These are phyloP conservation scores for Penicillium pancosmium DNA, from an alignment of 495 filamentous ascomycete species.

Conservation along the genomic window DNA sequence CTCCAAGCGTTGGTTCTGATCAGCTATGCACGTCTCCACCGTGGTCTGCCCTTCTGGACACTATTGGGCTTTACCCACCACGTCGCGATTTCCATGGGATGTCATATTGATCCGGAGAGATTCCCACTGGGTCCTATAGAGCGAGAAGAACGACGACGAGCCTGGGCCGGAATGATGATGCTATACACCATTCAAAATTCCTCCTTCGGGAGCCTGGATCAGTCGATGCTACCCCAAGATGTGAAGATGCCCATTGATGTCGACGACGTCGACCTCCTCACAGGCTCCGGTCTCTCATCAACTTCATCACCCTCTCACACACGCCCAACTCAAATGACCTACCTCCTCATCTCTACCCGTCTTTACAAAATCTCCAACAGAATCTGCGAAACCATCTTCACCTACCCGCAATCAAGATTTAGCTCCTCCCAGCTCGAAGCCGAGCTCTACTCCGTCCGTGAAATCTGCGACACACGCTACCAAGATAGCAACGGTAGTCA, in stretches of 20 bases:
- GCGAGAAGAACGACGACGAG: slow-evolving; percentile 49
- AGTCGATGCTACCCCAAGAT: slow-evolving; percentile 30
- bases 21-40: slow-evolving; percentile 46
- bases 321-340: slow-evolving; percentile 52
- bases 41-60: slow-evolving; percentile 45
- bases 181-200: slow-evolving; percentile 49
- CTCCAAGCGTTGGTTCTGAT: slow-evolving; percentile 50
- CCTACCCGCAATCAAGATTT: slow-evolving; percentile 30
- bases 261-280: slow-evolving; percentile 48
- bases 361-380: slow-evolving; percentile 44
- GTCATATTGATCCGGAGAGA: slow-evolving; percentile 49
- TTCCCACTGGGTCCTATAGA: slow-evolving; percentile 46
- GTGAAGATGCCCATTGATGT: slow-evolving; percentile 48
- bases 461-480: slow-evolving; percentile 43
- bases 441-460: slow-evolving; percentile 41
- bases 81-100: slow-evolving; percentile 50
- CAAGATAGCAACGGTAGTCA: slow-evolving; percentile 27
- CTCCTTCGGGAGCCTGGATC: slow-evolving; percentile 34
- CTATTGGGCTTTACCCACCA: slow-evolving; percentile 50
- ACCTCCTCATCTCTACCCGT: slow-evolving; percentile 47
- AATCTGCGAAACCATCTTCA: slow-evolving; percentile 47
- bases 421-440: slow-evolving; percentile 37
- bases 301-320: slow-evolving; percentile 25
- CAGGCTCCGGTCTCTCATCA: slow-evolving; percentile 18
- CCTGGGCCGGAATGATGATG: slow-evolving; percentile 50